Base-by-base conservation (phyloP, 352 stramenopile genomes). In the Saprolegnia diclina region DNA sequence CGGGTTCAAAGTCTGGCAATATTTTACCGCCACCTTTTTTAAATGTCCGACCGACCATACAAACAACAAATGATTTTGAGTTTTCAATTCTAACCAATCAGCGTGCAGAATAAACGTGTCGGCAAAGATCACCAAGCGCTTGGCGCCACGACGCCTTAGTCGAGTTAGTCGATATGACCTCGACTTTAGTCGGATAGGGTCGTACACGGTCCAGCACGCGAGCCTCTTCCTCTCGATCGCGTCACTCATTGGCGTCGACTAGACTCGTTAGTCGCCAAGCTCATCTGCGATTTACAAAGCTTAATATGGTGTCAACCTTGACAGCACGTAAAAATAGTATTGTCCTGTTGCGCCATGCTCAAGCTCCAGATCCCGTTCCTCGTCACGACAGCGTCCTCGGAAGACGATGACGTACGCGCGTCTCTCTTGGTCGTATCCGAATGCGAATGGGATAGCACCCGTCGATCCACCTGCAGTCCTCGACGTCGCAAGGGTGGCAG, bases 341-440 rank as follows among this genome's bases (percentile, higher is more conserved):
- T n/a, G n/a, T 48, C 11, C 18, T 11, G 7, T 7, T n/a, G 42
- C 42, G 11, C 26, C 18, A 50, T 38, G 26, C 2, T 26, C 7
- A 21, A 16, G 14, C 26, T 45, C 11, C 62, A 54, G 14, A 22
- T 69, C n/a, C 63, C 63, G 7, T 62, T 62, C 26, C 53, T 69
- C 22, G 63, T 69, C 48, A 46, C 63, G 18, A 26, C n/a, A 3
- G 53, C 63, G 5, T 46, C 45, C 5, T 69, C 63, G 10, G 63
- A 69, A 62, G 63, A 69, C 29, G 63, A 69, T 32, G 46, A 37
- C 9, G 63, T 69, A 56, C 18, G n/a, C 14, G 5, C 48, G 5
- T 62, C n/a, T 9, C 11, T 38, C n/a, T 4, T 18, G 10, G 57
- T 50, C 56, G 35, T 9, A 66, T 19, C 13, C 38, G 57, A 18